Evolutionary conservation across 1,284 basidiomycete species (phyloP).

Genomic region (Marasmius tenuissimus): DNA sequence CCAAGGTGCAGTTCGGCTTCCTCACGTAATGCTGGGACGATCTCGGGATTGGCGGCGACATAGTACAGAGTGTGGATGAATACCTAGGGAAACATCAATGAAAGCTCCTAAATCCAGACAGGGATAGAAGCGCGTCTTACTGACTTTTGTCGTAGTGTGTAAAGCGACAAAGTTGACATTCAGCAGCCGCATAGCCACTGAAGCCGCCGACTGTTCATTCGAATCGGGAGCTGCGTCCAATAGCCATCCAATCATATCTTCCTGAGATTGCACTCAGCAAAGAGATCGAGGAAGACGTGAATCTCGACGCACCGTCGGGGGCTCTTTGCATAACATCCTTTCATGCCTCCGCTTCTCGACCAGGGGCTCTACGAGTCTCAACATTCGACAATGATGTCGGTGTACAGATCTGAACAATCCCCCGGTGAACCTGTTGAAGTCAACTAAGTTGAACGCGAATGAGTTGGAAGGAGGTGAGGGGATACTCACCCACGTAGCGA

Average conservation of each 20-base stretch:
- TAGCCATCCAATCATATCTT: conserved; percentile 47
- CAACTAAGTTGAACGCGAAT: too few species aligned
- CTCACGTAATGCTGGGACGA: conserved; percentile 33
- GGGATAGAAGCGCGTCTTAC: conserved; percentile 5
- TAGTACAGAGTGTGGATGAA: conserved; percentile 36
- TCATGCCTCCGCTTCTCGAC: conserved; percentile 30
- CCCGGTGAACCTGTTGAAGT: conserved; percentile 2
- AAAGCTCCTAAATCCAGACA: neutral
- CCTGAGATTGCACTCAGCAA: conserved; percentile 23
- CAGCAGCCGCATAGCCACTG: conserved; percentile 37
- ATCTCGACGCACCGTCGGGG: conserved; percentile 12
- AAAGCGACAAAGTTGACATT: conserved; percentile 44
- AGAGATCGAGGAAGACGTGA: conserved; percentile 2
- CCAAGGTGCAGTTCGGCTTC: conserved; percentile 32
- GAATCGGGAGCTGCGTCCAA: conserved; percentile 36
- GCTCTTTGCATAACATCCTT: conserved; percentile 3
- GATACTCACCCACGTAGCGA: conserved; percentile 28
- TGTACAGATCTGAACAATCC: conserved; percentile 22
- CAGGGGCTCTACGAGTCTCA: conserved; percentile 26
- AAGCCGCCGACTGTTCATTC: conserved; percentile 27
- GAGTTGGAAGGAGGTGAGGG: neutral
- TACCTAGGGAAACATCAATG: conserved; percentile 21
- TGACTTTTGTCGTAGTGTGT: conserved; percentile 40
- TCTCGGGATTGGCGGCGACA: conserved; percentile 37
- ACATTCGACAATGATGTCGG: conserved; percentile 29